Percentiles rank a stretch among this genome's conserved stretches.
Evolutionary conservation across 148 eudicot genomes (phyloP).

Genomic region (Rhododendron ferrugineum): DNA sequence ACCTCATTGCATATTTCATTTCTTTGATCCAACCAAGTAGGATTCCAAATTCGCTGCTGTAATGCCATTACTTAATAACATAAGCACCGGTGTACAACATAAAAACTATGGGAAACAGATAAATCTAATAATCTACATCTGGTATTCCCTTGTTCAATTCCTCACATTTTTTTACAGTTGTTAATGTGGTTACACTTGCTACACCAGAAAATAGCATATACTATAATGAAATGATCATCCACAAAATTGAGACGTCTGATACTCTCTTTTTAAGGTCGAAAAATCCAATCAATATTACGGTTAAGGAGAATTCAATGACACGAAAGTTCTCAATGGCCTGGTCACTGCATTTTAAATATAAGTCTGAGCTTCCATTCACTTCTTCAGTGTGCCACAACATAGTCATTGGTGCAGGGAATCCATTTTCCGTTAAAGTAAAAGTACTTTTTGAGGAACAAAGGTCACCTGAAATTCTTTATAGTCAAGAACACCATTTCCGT

Average conservation of each 20-base stretch:
- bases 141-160: neutral
- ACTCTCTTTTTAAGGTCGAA: neutral
- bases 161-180: neutral
- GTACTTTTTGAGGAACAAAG: neutral
- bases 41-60: constrained; percentile 85
- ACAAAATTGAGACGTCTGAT: neutral
- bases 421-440: neutral
- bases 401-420: neutral
- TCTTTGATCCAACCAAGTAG: constrained; percentile 37
- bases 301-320: neutral
- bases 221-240: neutral
- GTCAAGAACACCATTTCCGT: constrained; percentile 84
- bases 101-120: neutral
- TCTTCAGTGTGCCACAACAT: neutral
- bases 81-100: neutral
- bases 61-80: constrained; percentile 13
- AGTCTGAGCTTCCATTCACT: neutral
- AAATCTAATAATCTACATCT: neutral
- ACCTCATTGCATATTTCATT: constrained; percentile 31
- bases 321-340: neutral
- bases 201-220: neutral
- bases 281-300: neutral
- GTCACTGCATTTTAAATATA: neutral
- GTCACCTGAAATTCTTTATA: constrained; percentile 75
- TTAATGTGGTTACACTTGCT: neutral